Conservation (phyloP, 2,329 filamentous ascomycete genomes). For the Aureobasidium mangrovei region DNA sequence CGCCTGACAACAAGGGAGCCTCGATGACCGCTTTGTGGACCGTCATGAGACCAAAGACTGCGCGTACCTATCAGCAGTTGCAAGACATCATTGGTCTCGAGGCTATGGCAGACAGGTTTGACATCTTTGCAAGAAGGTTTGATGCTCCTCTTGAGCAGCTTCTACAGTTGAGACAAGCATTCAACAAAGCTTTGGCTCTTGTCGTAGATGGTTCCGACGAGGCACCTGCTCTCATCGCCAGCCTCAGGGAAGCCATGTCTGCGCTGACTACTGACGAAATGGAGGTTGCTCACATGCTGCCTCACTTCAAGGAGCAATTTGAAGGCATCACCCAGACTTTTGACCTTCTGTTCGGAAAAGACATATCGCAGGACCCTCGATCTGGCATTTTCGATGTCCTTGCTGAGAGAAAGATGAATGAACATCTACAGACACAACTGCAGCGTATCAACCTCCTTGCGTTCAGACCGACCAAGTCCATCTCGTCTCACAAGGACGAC, state of each 20-base stretch:
- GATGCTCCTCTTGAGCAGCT: conserved; percentile 20
- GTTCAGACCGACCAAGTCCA: conserved; percentile 3
- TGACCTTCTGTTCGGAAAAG: conserved; percentile 21
- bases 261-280: conserved; percentile 1
- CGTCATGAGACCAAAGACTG: conserved; percentile 53
- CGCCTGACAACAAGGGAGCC: conserved; percentile 9
- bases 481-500: not conserved
- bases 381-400: not conserved
- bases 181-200: conserved; percentile 10
- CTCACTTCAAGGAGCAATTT: conserved; percentile 37
- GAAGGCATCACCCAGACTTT: conserved; percentile 39
- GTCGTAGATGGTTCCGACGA: conserved; percentile 8
- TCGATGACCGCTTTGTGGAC: conserved; percentile 42
- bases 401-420: not conserved
- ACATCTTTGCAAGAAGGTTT: conserved; percentile 23
- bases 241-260: conserved; percentile 30
- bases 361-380: not conserved
- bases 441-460: conserved; percentile 6
- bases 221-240: conserved; percentile 18
- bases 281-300: conserved; percentile 23
- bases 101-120: conserved; percentile 38
- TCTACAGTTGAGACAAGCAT: conserved; percentile 19
- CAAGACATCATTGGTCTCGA: conserved; percentile 35
- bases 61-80: conserved; percentile 32
- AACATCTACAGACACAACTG: not conserved